Percentiles rank a stretch among this genome's conserved stretches.
phyloP scores from a whole-genome alignment of 1,284 basidiomycete species.

The Meira miltonrushii region DNA sequence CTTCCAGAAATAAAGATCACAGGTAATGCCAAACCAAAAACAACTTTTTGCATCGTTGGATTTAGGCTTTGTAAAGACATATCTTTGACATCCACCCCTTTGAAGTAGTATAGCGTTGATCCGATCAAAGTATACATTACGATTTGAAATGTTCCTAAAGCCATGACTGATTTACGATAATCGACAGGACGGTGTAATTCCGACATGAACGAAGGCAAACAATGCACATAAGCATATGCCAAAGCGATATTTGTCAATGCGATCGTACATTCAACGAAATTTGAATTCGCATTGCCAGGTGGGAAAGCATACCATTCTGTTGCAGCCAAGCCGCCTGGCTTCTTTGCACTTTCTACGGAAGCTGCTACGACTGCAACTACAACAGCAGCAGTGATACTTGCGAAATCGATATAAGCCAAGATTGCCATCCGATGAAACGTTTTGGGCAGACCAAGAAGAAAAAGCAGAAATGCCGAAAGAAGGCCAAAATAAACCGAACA shows the following conservation, averaged over 20 bases:
- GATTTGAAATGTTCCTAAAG: slow-evolving; percentile 38
- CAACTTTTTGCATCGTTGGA: slow-evolving; percentile 33
- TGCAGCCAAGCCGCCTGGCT: slow-evolving; percentile 15
- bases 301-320: slow-evolving; percentile 37
- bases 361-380: slow-evolving; percentile 39
- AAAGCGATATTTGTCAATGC: slow-evolving; percentile 40
- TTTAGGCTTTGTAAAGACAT: slow-evolving; percentile 36
- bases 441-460: slow-evolving; percentile 35
- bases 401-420: slow-evolving; percentile 45
- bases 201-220: slow-evolving; percentile 36
- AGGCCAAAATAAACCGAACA: slow-evolving; percentile 39
- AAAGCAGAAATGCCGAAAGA: slow-evolving; percentile 41
- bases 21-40: slow-evolving; percentile 38
- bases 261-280: background rate
- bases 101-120: slow-evolving; percentile 38
- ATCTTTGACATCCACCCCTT: slow-evolving; percentile 29
- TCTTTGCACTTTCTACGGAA: slow-evolving; percentile 23
- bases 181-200: slow-evolving; percentile 42
- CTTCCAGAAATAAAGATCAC: slow-evolving; percentile 45
- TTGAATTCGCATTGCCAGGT: slow-evolving; percentile 12
- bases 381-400: slow-evolving; percentile 38
- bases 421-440: slow-evolving; percentile 41
- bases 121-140: slow-evolving; percentile 45
- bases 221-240: slow-evolving; percentile 44
- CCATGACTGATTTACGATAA: slow-evolving; percentile 36